Conservation (phyloP, 768 basidiomycete species). For the Mrakia gelida region DNA sequence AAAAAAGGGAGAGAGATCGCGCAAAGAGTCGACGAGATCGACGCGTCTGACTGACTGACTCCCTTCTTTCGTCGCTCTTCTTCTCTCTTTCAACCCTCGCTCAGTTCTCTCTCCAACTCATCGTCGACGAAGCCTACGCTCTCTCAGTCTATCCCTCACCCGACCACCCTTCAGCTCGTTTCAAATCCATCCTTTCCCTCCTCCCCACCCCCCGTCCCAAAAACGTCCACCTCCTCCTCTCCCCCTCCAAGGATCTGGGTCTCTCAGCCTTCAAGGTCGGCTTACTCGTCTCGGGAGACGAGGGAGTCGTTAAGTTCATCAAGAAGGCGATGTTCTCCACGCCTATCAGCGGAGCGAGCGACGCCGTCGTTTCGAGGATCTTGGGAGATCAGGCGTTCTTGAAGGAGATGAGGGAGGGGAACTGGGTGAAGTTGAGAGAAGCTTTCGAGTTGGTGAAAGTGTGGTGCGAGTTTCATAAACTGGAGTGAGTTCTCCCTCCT, state of each 20-base stretch:
- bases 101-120: not conserved
- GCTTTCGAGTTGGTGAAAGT: not conserved
- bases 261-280: not conserved
- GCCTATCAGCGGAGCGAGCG: conserved; percentile 3
- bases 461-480: not conserved
- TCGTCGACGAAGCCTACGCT: not conserved
- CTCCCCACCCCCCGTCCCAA: not conserved
- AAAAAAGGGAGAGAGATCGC: too few relatives aligned
- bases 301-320: not conserved
- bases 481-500: not conserved
- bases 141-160: not conserved
- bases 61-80: not conserved
- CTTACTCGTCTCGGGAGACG: not conserved
- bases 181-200: not conserved
- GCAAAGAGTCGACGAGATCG: not conserved
- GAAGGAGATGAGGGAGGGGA: not conserved
- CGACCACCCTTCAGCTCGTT: not conserved
- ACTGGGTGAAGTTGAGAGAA: not conserved
- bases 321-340: not conserved
- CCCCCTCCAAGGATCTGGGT: not conserved
- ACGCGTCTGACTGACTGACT: not conserved
- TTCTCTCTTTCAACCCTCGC: not conserved
- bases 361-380: not conserved
- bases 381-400: not conserved
- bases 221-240: not conserved